These are phyloP conservation scores for Trypanosoma congolense DNA, from an alignment of 208 protist genomes.

Conservation along the genomic window DNA sequence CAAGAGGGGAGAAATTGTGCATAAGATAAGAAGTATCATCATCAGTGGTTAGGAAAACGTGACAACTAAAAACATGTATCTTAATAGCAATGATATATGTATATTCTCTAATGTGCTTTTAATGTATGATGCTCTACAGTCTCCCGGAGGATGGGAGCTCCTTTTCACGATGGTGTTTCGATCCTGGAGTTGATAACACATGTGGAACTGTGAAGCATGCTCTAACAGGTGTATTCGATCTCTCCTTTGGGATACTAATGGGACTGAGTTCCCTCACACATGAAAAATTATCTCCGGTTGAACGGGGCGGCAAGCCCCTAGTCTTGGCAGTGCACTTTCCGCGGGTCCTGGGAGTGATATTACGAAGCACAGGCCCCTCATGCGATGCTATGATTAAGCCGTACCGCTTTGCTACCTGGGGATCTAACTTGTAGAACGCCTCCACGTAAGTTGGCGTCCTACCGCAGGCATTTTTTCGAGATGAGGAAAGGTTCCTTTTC, in stretches of 20 bases:
- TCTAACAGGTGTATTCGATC: neutral
- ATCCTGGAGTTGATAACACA: neutral
- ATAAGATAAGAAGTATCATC: too few relatives aligned
- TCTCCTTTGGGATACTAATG: neutral
- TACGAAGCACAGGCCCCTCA: conserved; percentile 5
- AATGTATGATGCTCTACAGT: neutral
- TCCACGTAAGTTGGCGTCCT: conserved; percentile 39
- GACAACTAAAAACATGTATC: too few relatives aligned
- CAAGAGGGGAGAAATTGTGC: too few relatives aligned
- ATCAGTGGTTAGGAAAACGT: too few relatives aligned
- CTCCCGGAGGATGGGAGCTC: neutral
- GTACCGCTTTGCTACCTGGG: conserved; percentile 6
- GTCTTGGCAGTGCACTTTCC: neutral
- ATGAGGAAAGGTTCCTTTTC: too few relatives aligned
- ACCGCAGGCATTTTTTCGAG: neutral
- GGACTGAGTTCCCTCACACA: neutral
- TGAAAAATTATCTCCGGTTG: neutral
- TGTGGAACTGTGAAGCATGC: neutral
- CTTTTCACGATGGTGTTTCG: neutral
- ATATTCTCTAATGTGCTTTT: neutral
- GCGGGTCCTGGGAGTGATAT: neutral
- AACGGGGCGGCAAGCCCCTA: neutral
- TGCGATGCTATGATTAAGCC: conserved; percentile 13
- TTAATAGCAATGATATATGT: too few relatives aligned
- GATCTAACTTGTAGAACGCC: conserved; percentile 34